Percentiles rank a stretch among this genome's conserved stretches.
Evolutionary conservation across 495 filamentous ascomycete genomes (phyloP).

Genomic region (Terfezia boudieri): DNA sequence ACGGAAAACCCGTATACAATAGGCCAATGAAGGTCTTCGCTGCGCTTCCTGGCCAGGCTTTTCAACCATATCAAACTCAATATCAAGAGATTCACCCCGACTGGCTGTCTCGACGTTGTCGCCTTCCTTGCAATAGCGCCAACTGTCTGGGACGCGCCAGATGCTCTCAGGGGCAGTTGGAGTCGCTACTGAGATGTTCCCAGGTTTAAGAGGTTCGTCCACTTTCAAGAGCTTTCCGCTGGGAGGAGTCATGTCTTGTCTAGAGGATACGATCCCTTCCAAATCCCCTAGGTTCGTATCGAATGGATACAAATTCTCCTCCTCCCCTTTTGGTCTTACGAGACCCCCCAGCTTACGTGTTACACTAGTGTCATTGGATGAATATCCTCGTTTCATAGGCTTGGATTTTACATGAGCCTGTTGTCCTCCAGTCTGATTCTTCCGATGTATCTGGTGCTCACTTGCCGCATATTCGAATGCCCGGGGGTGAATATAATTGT

Average conservation of each 20-base stretch:
- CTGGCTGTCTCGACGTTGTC: slow-evolving; percentile 22
- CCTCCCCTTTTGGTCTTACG: slow-evolving; percentile 23
- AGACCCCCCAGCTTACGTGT: slow-evolving; percentile 25
- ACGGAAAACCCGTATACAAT: slow-evolving; percentile 90
- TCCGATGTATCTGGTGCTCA: slow-evolving; percentile 6
- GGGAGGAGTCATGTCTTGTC: slow-evolving; percentile 39
- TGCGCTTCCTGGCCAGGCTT: slow-evolving; percentile 39
- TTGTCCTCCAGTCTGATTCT: slow-evolving; percentile 2
- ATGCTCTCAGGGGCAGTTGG: slow-evolving; percentile 21
- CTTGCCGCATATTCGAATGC: slow-evolving; percentile 10
- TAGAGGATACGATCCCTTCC: slow-evolving; percentile 56
- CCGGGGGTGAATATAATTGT: slow-evolving; percentile 13
- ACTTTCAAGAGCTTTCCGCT: slow-evolving; percentile 24
- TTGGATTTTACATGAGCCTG: background rate
- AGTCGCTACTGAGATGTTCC: slow-evolving; percentile 19
- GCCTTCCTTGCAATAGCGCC: slow-evolving; percentile 66
- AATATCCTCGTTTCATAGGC: background rate
- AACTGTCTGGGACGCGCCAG: slow-evolving; percentile 86
- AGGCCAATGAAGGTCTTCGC: slow-evolving; percentile 18
- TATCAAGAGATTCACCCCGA: slow-evolving; percentile 32
- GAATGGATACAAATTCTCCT: slow-evolving; percentile 36
- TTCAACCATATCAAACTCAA: slow-evolving; percentile 31
- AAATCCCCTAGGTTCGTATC: slow-evolving; percentile 69
- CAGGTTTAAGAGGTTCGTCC: background rate
- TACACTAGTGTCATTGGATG: slow-evolving; percentile 42